Conservation (phyloP, 441 rosid genomes). For the Euphorbia celastroides region DNA sequence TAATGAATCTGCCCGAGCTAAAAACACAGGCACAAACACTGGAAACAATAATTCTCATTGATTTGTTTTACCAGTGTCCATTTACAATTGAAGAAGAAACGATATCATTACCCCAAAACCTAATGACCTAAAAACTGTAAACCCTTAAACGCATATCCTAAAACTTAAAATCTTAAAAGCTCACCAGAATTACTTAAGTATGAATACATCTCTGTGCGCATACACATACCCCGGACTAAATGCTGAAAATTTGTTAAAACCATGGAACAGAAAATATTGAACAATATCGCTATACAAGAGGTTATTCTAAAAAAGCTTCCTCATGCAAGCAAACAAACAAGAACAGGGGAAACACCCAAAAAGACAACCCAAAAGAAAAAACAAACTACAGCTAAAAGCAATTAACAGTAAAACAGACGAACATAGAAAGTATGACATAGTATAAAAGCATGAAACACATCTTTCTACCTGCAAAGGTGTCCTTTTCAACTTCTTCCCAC, state of each 20-base stretch:
- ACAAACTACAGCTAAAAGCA: neutral
- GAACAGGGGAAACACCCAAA: neutral
- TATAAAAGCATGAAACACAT: slow-evolving; percentile 13
- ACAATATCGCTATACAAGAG: neutral
- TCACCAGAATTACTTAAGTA: neutral
- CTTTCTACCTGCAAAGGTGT: slow-evolving; percentile 51
- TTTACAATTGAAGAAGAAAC: neutral
- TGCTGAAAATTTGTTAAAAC: neutral
- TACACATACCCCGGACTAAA: neutral
- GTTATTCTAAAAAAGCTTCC: neutral
- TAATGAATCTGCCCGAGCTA: neutral
- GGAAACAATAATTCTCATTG: neutral
- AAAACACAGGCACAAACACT: neutral
- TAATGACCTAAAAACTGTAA: neutral
- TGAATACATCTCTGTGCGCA: neutral
- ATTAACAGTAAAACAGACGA: slow-evolving; percentile 6
- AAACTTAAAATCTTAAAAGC: neutral
- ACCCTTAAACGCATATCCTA: neutral
- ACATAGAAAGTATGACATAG: slow-evolving; percentile 3
- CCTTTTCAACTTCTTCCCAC: slow-evolving; percentile 90
- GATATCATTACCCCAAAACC: neutral
- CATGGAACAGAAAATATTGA: neutral
- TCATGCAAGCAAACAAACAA: neutral
- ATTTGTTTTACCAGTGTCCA: no score
- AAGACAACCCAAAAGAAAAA: neutral